phyloP scores from a whole-genome alignment of 805 yeast species.

The Candida caryicola region DNA sequence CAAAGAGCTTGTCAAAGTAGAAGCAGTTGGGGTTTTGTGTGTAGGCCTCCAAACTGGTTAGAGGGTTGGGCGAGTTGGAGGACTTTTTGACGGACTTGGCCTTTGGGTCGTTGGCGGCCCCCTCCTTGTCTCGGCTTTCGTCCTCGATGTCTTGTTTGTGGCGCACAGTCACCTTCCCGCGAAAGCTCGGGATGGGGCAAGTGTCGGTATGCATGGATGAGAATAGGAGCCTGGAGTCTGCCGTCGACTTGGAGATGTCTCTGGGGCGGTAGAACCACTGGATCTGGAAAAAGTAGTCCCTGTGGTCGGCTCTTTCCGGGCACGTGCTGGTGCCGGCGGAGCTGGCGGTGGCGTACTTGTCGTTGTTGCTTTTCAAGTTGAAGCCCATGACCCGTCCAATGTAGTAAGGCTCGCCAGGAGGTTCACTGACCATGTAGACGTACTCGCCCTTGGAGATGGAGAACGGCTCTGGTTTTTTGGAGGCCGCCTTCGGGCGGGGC shows the following conservation, averaged over 20 bases:
- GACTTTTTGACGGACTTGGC: conserved; percentile 7
- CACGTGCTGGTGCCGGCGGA: not conserved
- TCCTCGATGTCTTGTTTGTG: conserved; percentile 66
- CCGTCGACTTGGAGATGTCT: conserved; percentile 66
- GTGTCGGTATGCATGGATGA: conserved; percentile 85
- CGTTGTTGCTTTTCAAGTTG: conserved; percentile 14
- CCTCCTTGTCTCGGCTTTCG: conserved; percentile 12
- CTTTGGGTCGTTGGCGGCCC: not conserved
- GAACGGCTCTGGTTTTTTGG: conserved; percentile 9
- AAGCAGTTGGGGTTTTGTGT: conserved; percentile 63
- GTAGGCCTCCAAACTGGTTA: conserved; percentile 44
- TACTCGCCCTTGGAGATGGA: conserved; percentile 55
- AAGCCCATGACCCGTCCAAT: conserved; percentile 83
- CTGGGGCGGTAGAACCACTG: conserved; percentile 92
- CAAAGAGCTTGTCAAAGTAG: conserved; percentile 83
- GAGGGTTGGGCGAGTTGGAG: conserved; percentile 7
- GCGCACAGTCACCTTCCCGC: conserved; percentile 73
- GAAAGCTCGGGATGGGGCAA: conserved; percentile 69
- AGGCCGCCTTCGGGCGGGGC: conserved; percentile 8
- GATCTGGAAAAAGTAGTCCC: conserved; percentile 58
- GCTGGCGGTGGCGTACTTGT: not conserved
- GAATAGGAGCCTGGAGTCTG: conserved; percentile 72
- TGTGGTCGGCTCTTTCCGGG: conserved; percentile 41
- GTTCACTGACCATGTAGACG: conserved; percentile 84
- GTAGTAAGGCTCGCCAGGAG: conserved; percentile 92